A percentile compares a stretch with the other conserved stretches of the same genome.
phyloP scores from a whole-genome alignment of 352 stramenopile species.

The Pythium phragmiticola region DNA sequence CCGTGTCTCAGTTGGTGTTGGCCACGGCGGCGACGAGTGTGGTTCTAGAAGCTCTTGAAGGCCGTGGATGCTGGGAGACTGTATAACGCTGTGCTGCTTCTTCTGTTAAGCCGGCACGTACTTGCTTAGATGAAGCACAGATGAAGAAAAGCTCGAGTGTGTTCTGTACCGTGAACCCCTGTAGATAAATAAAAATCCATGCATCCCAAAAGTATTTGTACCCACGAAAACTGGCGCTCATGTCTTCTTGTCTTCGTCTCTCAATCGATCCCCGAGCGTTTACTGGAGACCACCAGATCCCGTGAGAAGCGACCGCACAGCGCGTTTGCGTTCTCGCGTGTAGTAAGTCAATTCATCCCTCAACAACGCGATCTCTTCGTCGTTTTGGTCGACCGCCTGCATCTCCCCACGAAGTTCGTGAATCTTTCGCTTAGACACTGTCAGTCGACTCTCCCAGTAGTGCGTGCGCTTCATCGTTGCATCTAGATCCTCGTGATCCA shows the following conservation, averaged over 20 bases:
- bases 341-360: conserved; percentile 22
- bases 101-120: not conserved
- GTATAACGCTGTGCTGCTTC: too few species aligned
- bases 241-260: not conserved
- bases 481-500: not conserved
- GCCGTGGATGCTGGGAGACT: too few species aligned
- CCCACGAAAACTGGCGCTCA: not conserved
- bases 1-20: conserved; percentile 8
- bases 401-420: conserved; percentile 12
- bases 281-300: not conserved
- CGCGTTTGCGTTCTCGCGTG: conserved; percentile 13
- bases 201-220: not conserved
- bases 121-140: not conserved
- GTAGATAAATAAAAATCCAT: not conserved
- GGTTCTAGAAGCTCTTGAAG: too few species aligned
- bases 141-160: not conserved
- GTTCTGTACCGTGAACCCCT: not conserved
- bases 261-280: not conserved
- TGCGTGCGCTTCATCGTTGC: conserved; percentile 2
- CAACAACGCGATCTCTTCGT: conserved; percentile 10
- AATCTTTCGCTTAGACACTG: conserved; percentile 21
- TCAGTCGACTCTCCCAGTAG: conserved; percentile 24
- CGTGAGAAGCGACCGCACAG: conserved; percentile 9
- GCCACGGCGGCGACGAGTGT: not conserved
- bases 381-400: not conserved